Evolutionary conservation across 495 filamentous ascomycete species (phyloP).

Genomic region (Platismatia glauca): DNA sequence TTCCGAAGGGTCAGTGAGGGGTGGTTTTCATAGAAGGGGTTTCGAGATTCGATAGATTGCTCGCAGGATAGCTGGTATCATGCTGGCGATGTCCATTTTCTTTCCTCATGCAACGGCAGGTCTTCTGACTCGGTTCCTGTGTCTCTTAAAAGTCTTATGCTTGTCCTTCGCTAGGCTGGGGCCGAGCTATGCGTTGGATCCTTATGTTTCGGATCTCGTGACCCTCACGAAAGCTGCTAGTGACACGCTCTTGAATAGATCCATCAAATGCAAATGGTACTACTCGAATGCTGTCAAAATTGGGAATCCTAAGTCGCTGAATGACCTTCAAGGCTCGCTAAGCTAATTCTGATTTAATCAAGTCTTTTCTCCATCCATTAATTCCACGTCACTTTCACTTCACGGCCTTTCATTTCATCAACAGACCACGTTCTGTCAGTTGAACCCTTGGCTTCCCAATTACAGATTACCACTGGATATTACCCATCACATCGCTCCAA

Average conservation of each 20-base stretch:
- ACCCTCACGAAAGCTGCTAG: background rate
- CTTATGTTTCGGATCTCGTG: slow-evolving; percentile 1
- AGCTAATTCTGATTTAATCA: background rate
- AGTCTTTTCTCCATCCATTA: background rate
- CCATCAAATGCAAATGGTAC: slow-evolving; percentile 11
- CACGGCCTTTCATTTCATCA: background rate
- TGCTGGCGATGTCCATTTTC: slow-evolving; percentile 6
- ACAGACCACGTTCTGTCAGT: background rate
- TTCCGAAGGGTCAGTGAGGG: background rate
- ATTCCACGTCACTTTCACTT: background rate
- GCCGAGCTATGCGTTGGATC: slow-evolving; percentile 8
- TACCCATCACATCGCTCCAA: background rate
- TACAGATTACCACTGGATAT: background rate
- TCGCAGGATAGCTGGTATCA: slow-evolving; percentile 11
- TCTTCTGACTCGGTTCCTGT: slow-evolving; percentile 1
- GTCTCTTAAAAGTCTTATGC: slow-evolving; percentile 17
- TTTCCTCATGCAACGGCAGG: slow-evolving; percentile 14
- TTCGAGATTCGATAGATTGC: slow-evolving; percentile 15
- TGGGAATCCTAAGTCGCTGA: background rate
- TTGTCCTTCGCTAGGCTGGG: slow-evolving; percentile 9
- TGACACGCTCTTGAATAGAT: slow-evolving; percentile 19
- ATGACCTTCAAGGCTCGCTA: background rate
- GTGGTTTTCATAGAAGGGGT: slow-evolving; percentile 5
- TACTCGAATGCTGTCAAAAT: background rate
- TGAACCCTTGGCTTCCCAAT: no score